A percentile compares a stretch with the other conserved stretches of the same genome.
Conservation (phyloP, 2,329 filamentous ascomycete species). For the Fusarium luffae region DNA sequence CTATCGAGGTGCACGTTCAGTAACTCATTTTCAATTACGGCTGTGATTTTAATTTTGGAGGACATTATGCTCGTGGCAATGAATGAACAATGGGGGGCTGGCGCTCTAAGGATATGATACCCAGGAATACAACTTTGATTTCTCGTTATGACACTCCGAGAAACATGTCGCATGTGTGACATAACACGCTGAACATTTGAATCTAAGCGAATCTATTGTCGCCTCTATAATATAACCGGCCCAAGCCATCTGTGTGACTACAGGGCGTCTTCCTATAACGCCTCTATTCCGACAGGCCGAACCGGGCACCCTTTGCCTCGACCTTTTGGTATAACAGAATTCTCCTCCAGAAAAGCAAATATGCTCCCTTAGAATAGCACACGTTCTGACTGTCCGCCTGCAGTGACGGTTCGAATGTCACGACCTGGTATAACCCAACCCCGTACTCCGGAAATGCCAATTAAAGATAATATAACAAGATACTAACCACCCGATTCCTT, state of each 20-base stretch:
- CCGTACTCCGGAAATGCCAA: constrained; percentile 34
- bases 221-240: constrained; percentile 13
- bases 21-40: background rate
- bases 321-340: constrained; percentile 9
- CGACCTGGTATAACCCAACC: constrained; percentile 26
- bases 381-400: constrained; percentile 18
- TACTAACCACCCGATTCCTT: constrained; percentile 3
- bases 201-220: constrained; percentile 6
- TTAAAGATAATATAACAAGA: constrained; percentile 23
- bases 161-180: background rate
- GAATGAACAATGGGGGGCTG: background rate
- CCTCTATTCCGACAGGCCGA: constrained; percentile 33
- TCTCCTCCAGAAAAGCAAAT: constrained; percentile 12
- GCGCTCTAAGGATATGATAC: constrained; percentile 45
- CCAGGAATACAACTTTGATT: constrained; percentile 39
- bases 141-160: constrained; percentile 8
- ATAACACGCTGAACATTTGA: constrained; percentile 13
- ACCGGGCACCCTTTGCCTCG: constrained; percentile 20
- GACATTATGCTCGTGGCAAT: background rate
- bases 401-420: constrained; percentile 13
- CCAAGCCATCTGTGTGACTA: constrained; percentile 13
- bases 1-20: constrained; percentile 72
- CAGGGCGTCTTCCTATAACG: constrained; percentile 15
- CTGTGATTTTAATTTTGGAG: constrained; percentile 1
- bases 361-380: constrained; percentile 11